Conservation (phyloP, 257 asterid genomes). For the Vinca minor region DNA sequence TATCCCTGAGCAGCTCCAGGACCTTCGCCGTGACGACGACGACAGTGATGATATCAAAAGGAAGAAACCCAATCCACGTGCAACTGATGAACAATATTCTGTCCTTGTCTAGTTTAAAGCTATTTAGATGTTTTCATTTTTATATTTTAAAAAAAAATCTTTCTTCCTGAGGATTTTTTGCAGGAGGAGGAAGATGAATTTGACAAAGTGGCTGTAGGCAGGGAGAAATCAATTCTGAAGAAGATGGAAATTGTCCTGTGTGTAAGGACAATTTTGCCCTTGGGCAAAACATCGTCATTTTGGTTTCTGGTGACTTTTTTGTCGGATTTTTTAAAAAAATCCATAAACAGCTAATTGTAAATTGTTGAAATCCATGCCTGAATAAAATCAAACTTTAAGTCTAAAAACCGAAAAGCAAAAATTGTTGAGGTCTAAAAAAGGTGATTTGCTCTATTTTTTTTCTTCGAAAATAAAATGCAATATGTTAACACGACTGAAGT, state of each 20-base stretch:
- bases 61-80: slow-evolving; percentile 16
- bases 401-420: no score
- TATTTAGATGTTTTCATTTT: neutral
- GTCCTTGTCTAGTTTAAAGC: neutral
- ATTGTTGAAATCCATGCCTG: no score
- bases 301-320: no score
- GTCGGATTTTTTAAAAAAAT: no score
- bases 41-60: slow-evolving; percentile 16
- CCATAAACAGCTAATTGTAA: no score
- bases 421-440: no score
- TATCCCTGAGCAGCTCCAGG: neutral
- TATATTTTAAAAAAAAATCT: neutral
- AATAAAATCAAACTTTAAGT: no score
- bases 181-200: slow-evolving; percentile 89
- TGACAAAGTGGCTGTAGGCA: slow-evolving; percentile 73
- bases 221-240: slow-evolving; percentile 51
- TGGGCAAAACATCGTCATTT: no score
- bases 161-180: slow-evolving; percentile 6
- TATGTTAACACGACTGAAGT: no score
- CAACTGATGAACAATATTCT: slow-evolving; percentile 21
- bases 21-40: slow-evolving; percentile 23
- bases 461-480: no score
- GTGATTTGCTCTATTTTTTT: no score
- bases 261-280: no score
- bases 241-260: slow-evolving; percentile 31